Evolutionary conservation across 768 basidiomycete genomes (phyloP).

Genomic region (Lentinula lateritia): DNA sequence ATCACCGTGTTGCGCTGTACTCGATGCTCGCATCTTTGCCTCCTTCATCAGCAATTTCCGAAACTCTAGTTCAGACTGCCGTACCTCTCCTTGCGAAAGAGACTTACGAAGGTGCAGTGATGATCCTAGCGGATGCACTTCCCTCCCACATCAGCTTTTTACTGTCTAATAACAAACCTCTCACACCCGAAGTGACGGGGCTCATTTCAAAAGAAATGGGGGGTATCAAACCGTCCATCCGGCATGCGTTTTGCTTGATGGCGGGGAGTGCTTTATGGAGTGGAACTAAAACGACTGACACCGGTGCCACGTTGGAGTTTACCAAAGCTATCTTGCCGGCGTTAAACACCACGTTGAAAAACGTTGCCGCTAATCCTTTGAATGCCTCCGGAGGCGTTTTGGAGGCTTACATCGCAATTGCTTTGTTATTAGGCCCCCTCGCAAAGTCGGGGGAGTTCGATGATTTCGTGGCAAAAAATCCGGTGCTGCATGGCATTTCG

Average conservation of each 20-base stretch:
- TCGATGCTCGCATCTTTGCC: conserved; percentile 61
- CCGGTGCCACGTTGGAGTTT: conserved; percentile 43
- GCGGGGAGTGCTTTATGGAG: conserved; percentile 57
- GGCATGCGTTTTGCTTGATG: conserved; percentile 58
- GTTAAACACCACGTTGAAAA: conserved; percentile 69
- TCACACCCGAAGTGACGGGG: conserved; percentile 35
- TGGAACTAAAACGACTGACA: conserved; percentile 10
- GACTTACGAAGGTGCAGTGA: conserved; percentile 61
- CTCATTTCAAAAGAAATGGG: conserved; percentile 70
- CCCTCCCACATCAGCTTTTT: conserved; percentile 53
- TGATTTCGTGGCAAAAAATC: conserved; percentile 42
- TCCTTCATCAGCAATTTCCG: conserved; percentile 35
- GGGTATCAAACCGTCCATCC: conserved; percentile 51
- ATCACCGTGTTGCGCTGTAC: conserved; percentile 80
- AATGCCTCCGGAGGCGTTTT: conserved; percentile 59
- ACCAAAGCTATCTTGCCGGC: conserved; percentile 50
- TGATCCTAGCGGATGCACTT: conserved; percentile 50
- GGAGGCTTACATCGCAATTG: conserved; percentile 78
- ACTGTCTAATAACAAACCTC: conserved; percentile 33
- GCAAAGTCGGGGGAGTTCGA: conserved; percentile 44
- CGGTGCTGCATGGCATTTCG: conserved; percentile 39
- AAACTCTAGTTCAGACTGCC: conserved; percentile 39
- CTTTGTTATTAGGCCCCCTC: conserved; percentile 62
- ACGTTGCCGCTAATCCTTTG: conserved; percentile 54
- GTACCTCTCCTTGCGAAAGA: conserved; percentile 60